Conservation (phyloP, 2,329 filamentous ascomycete species). For the Cercospora sesami region DNA sequence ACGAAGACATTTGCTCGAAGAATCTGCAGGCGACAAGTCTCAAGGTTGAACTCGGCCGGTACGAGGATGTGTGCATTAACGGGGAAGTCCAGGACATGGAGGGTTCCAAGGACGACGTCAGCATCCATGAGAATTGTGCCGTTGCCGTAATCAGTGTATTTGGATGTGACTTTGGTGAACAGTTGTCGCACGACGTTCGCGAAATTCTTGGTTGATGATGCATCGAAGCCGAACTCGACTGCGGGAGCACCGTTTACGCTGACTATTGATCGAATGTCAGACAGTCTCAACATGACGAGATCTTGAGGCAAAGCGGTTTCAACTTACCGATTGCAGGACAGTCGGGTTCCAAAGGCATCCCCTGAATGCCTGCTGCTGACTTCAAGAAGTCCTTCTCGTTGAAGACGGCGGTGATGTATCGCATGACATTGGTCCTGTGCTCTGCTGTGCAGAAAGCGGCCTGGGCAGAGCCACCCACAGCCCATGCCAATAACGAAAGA, state of each 20-base stretch:
- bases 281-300: neutral
- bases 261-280: neutral
- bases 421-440: constrained; percentile 1
- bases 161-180: constrained; percentile 4
- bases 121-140: constrained; percentile 12
- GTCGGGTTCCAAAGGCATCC: constrained; percentile 8
- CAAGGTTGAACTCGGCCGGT: constrained; percentile 6
- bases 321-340: constrained; percentile 5
- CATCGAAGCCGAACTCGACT: constrained; percentile 10
- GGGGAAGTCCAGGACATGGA: constrained; percentile 2
- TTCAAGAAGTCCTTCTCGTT: constrained; percentile 4
- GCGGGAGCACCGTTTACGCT: constrained; percentile 7
- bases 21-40: neutral
- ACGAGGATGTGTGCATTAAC: constrained; percentile 7
- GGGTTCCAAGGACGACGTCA: constrained; percentile 7
- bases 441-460: constrained; percentile 8
- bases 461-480: neutral
- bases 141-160: constrained; percentile 10
- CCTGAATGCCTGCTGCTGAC: constrained; percentile 5
- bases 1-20: constrained; percentile 1
- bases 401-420: constrained; percentile 11
- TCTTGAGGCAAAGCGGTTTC: too few relatives aligned
- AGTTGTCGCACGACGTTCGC: constrained; percentile 9
- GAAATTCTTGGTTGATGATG: constrained; percentile 10
- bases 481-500: neutral